A percentile compares a stretch with the other conserved stretches of the same genome.
phyloP scores from a whole-genome alignment of 768 basidiomycete genomes.

The Amanita jacksonii region DNA sequence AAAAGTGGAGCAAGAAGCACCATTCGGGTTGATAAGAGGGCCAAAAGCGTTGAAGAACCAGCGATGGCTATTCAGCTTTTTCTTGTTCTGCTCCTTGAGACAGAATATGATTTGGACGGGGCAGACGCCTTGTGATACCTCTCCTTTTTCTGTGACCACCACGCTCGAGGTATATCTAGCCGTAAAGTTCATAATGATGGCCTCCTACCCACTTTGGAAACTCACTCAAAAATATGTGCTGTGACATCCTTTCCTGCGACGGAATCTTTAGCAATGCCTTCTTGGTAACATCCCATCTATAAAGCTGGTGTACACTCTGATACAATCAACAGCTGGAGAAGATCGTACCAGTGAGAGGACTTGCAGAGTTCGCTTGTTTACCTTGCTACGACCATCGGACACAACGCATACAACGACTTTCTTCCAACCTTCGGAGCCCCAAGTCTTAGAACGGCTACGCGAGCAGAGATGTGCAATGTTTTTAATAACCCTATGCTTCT shows the following conservation, averaged over 20 bases:
- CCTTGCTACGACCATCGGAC: slow-evolving; percentile 77
- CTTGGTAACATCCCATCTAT: slow-evolving; percentile 82
- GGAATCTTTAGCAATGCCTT: slow-evolving; percentile 84
- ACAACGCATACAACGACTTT: slow-evolving; percentile 86
- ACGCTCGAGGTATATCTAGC: slow-evolving; percentile 69
- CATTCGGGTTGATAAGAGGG: slow-evolving; percentile 78
- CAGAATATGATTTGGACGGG: slow-evolving; percentile 87
- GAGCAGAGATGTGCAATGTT: slow-evolving; percentile 75
- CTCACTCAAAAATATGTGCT: slow-evolving; percentile 87
- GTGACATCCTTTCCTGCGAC: slow-evolving; percentile 86
- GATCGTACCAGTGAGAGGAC: slow-evolving; percentile 67
- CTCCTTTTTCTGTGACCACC: slow-evolving; percentile 69
- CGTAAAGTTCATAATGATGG: slow-evolving; percentile 1
- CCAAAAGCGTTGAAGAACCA: slow-evolving; percentile 99
- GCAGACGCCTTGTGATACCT: slow-evolving; percentile 66
- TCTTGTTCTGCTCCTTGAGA: slow-evolving; percentile 93
- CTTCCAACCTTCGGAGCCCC: slow-evolving; percentile 88
- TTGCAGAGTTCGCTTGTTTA: slow-evolving; percentile 87
- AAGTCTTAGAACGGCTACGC: slow-evolving; percentile 61
- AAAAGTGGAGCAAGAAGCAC: slow-evolving; percentile 23
- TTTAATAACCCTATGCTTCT: slow-evolving; percentile 62
- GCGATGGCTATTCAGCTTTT: slow-evolving; percentile 91
- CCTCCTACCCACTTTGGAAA: slow-evolving; percentile 10
- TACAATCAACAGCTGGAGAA: background rate
- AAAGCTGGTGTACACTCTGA: background rate